These are phyloP conservation scores for Madurella mycetomatis DNA, from an alignment of 2,329 filamentous ascomycete species.

Conservation along the genomic window DNA sequence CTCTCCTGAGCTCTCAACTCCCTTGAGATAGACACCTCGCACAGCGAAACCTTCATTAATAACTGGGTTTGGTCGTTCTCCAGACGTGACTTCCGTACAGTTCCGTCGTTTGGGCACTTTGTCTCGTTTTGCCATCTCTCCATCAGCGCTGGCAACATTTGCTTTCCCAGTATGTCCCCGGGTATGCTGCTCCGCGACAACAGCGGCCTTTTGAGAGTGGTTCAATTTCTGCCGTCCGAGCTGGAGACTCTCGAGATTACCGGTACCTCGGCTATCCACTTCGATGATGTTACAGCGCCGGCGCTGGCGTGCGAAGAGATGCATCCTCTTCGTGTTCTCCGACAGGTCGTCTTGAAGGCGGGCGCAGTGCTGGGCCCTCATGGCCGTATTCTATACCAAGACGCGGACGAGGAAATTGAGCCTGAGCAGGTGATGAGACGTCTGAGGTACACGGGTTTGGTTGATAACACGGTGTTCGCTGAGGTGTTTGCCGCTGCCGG, in stretches of 20 bases:
- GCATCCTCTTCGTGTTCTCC: not conserved
- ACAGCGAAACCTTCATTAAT: not conserved
- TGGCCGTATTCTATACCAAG: too few species aligned
- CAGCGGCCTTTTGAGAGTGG: not conserved
- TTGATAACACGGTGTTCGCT: not conserved
- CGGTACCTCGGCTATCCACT: slow-evolving; percentile 1
- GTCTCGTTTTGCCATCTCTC: not conserved
- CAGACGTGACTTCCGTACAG: not conserved
- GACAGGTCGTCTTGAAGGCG: not conserved
- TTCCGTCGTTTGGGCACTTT: not conserved
- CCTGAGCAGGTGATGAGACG: not conserved
- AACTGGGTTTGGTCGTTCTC: not conserved
- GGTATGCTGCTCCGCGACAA: slow-evolving; percentile 4
- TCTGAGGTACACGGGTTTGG: too few species aligned
- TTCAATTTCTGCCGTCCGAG: not conserved
- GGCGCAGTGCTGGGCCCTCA: too few species aligned
- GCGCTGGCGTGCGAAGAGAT: not conserved
- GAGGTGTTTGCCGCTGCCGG: not conserved
- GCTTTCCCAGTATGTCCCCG: slow-evolving; percentile 1
- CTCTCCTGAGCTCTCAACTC: not conserved
- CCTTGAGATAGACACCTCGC: not conserved
- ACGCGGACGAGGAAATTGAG: not conserved
- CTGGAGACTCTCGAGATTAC: not conserved
- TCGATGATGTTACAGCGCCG: not conserved
- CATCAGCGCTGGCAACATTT: slow-evolving; percentile 7